phyloP scores from a whole-genome alignment of 2,329 filamentous ascomycete species.

The Fonsecaea multimorphosa region DNA sequence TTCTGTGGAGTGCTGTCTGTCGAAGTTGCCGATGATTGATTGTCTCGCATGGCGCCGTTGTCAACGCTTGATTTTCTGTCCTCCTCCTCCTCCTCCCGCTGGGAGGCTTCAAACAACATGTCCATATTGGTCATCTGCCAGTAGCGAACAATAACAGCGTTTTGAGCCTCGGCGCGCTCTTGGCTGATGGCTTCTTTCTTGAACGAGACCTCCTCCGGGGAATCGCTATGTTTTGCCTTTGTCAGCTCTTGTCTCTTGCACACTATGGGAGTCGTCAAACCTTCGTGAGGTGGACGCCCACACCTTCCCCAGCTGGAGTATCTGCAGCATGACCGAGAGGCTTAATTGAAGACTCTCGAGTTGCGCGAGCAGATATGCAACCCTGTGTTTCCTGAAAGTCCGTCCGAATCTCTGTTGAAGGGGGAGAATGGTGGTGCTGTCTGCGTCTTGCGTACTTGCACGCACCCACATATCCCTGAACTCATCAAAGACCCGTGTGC shows the following conservation, averaged over 20 bases:
- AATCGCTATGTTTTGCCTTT: constrained; percentile 27
- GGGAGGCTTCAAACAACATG: constrained; percentile 46
- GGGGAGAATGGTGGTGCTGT: constrained; percentile 40
- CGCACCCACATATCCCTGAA: constrained; percentile 51
- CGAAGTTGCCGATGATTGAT: constrained; percentile 25
- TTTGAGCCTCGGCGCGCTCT: constrained; percentile 51
- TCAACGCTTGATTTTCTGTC: constrained; percentile 36
- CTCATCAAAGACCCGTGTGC: constrained; percentile 49
- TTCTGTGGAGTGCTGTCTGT: constrained; percentile 17
- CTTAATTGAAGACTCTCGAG: constrained; percentile 51
- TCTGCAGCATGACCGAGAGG: constrained; percentile 48
- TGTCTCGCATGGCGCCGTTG: constrained; percentile 31
- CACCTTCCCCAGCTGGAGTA: constrained; percentile 48
- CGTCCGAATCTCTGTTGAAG: constrained; percentile 48
- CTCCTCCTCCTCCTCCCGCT: constrained; percentile 45
- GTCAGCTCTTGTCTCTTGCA: constrained; percentile 4
- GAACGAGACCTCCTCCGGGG: constrained; percentile 33
- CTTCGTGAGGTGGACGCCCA: constrained; percentile 41
- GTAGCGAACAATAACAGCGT: constrained; percentile 52
- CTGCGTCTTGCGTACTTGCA: constrained; percentile 33
- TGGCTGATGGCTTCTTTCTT: constrained; percentile 46
- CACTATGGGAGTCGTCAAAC: constrained; percentile 25
- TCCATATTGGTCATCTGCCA: constrained; percentile 49
- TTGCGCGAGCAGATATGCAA: constrained; percentile 51
- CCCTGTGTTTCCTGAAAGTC: constrained; percentile 51